Evolutionary conservation across 805 yeast genomes (phyloP).

Genomic region (Tetrapisispora phaffii): DNA sequence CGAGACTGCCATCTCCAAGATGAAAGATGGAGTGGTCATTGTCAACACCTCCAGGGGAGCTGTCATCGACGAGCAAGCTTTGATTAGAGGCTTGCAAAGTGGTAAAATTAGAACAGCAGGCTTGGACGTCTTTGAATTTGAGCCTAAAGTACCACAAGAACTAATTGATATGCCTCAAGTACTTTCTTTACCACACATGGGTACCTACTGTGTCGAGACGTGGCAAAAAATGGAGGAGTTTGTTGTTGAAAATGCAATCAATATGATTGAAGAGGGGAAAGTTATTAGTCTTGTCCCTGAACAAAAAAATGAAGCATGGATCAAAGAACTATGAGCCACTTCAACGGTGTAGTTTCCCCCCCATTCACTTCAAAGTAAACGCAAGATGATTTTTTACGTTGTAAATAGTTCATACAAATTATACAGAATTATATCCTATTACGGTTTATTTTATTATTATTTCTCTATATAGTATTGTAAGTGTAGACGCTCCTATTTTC

Average conservation of each 20-base stretch:
- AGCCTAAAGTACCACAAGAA: conserved; percentile 62
- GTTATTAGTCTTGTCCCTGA: conserved; percentile 80
- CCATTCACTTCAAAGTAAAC: too few relatives aligned
- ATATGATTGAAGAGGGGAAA: conserved; percentile 53
- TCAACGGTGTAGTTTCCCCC: too few relatives aligned
- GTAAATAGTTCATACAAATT: too few relatives aligned
- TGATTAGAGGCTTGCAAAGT: conserved; percentile 44
- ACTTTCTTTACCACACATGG: conserved; percentile 82
- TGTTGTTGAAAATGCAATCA: conserved; percentile 57
- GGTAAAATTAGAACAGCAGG: conserved; percentile 65
- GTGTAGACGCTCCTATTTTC: too few relatives aligned
- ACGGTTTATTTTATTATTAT: too few relatives aligned
- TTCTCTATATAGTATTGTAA: too few relatives aligned
- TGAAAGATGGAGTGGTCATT: conserved; percentile 68
- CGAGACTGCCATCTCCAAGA: conserved; percentile 46
- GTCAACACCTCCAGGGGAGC: conserved; percentile 89
- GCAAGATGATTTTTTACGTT: too few relatives aligned
- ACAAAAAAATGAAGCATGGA: conserved; percentile 32
- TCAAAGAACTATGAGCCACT: conserved; percentile 6
- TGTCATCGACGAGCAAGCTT: conserved; percentile 55
- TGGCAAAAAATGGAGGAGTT: conserved; percentile 71
- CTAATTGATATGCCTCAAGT: conserved; percentile 54
- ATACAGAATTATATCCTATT: too few relatives aligned
- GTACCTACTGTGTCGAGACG: conserved; percentile 70
- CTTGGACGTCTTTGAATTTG: conserved; percentile 66